Base-by-base conservation (phyloP, 768 basidiomycete genomes). In the Sporobolomyces roseus region DNA sequence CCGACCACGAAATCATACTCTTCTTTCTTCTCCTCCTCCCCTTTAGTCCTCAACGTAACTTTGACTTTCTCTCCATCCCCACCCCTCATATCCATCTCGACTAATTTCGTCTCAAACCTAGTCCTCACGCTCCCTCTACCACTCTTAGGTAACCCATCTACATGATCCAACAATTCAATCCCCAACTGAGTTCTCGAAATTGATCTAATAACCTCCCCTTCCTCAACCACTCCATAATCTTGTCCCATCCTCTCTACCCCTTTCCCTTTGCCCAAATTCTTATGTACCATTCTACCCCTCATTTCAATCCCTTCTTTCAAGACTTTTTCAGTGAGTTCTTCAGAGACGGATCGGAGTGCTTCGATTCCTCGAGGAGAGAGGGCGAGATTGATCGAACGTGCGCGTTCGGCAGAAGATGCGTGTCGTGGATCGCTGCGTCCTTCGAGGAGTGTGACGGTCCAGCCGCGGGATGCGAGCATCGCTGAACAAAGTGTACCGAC, bases 201-300 rank as follows among this genome's bases (percentile, higher is more conserved):
- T 32, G 92, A 94, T 79, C 93, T 91, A 79, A 96, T 96, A 78
- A 87, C 91, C 90, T 97, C 89, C 78, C 90, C 83, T 77, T 84
- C 86, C 79, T 94, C 93, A 79, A 96, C 96, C 59, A 82, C 79
- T 74, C 91, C 91, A 75, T 90, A 85, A 72, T 85, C 82, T 73
- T 83, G 83, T 65, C 90, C 89, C 74, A 85, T 81, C 56, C 4
- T 33, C 16, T 61, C 51, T 0, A 68, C 64, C 13, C 19, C 29
- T 32, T 30, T 19, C 25, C 23, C 16, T 19, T 29, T 36, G 25
- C 21, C 41, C 17, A n/a, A 32, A 68, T 78, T 76, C 75, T 86
- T 85, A 81, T 98, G 94, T 72, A 98, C 91, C 91, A 97, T 94
- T 58, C 94, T 84, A 50, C 92, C 93, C 74, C 84, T 86, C 92